Evolutionary conservation across 1,284 basidiomycete genomes (phyloP), one percentile per base, ranked within the genome.

Genomic region (Leccinum solheimii): DNA sequence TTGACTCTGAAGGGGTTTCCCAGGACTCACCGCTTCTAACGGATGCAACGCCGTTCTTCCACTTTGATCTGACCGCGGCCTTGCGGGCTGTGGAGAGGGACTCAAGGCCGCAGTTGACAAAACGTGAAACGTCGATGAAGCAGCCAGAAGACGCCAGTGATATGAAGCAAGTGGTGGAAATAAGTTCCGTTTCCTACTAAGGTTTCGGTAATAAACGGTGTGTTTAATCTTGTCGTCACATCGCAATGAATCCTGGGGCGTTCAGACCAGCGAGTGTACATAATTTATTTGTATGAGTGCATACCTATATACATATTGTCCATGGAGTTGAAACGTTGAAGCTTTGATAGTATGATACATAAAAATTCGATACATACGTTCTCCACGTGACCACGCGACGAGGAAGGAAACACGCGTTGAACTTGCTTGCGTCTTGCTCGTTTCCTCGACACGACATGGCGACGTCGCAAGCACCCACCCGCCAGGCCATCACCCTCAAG

Each of bases 401-500:
- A 43, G 16, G 40, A 40, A 38, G 8, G 8, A 0, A 27, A 27
- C 55, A 55, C 52, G 48, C 53, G 66, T 10, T 40, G 21, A 19
- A 38, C 57, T 36, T 23, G 7, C 32, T 34, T 34, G 32, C 11
- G 11, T 5, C 9, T 6, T 34, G 16, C 7, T 48, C 26, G 48
- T 40, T 48, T 19, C 21, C 34, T 36, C 11, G 43, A 55, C 52
- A 58, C 49, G 36, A 48, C 34, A 82, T 82, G 80, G 71, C 78
- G 13, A 82, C 85, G 5, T 89, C 84, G 69, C 89, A 91, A 78
- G 84, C 86, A 58, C 80, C 79, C 5, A 85, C 84, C 21, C 83
- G 85, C 50, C 88, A 91, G 65, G 85, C 89, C 5, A 96, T 97
- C 68, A 96, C 94, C 1, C 89, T 99, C 76, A 97, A 98, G 73